Base-by-base conservation (phyloP, 345 rosid genomes). In the Eucalyptus tenuipes region DNA sequence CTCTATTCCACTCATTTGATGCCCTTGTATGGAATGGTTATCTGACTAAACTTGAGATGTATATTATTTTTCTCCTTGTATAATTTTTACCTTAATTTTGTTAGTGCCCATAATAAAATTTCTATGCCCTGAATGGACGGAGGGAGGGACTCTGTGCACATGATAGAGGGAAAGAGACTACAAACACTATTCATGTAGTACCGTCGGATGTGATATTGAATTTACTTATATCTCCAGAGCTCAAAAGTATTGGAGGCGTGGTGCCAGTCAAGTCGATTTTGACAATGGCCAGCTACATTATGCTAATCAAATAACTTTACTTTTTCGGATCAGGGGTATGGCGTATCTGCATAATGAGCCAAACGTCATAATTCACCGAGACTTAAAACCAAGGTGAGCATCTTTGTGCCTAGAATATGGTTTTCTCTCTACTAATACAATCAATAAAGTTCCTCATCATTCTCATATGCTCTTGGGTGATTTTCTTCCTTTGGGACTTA, bases 321-420 rank as follows among this genome's bases (percentile, higher is more conserved):
- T 75, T 59, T 66, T 44, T 89, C 87, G 89, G 81, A 87, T 52
- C 96, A 98, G 99, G 92, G 99, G 99, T 89, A 97, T 98, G 98
- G 96, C 99, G 47, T 98, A 95, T 94, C 97, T 98, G 89, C 99
- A 98, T 91, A 98, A 95, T 92, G 99, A 98, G 88, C 99, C 99
- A 47, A 97, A 98, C 92, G 99, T 98, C 90, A 95, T 98, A 86
- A 91, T 98, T 92, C 99, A 98, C 90, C 92, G 99, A 89, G 99
- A 97, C 89, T 94, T 97, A 88, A 96, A 97, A 91, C 99, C 99
- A 89, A 96, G 99, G 99, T 96, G 90, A 91, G 92, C 85, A 42
- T 24, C 40, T 49, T 86, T 57, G 44, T 89, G 33, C 87, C 45
- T 48, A 42, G 81, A 86, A 88, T 88, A 80, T 81, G 57, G 31